phyloP scores from a whole-genome alignment of 78 protist genomes.

The Dictyostelium purpureum region DNA sequence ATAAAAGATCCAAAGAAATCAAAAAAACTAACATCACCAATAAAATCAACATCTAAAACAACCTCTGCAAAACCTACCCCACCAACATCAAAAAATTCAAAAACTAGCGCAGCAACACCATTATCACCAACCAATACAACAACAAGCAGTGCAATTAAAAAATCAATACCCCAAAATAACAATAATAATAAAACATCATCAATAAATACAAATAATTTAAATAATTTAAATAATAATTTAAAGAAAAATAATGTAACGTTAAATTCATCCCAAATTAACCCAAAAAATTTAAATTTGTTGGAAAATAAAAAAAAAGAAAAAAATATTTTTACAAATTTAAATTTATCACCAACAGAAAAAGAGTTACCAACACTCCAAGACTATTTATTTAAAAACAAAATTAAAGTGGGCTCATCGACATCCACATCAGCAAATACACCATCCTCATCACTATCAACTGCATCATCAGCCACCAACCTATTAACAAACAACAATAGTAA shows the following conservation, averaged over 20 bases:
- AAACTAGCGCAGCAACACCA: background rate
- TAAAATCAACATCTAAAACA: background rate
- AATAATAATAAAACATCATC: background rate
- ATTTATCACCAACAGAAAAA: background rate
- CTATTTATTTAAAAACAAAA: background rate
- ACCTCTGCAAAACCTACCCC: background rate
- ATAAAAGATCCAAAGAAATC: background rate
- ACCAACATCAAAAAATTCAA: background rate
- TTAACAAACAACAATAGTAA: background rate
- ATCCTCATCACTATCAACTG: background rate
- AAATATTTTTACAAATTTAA: background rate
- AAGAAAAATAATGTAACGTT: no score
- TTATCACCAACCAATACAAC: background rate
- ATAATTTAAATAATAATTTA: no score
- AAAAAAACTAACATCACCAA: background rate
- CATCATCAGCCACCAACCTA: background rate
- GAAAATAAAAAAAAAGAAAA: background rate
- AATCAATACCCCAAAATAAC: background rate
- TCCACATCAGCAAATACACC: background rate
- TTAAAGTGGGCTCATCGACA: background rate
- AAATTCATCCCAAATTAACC: background rate
- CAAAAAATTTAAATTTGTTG: background rate
- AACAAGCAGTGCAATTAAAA: background rate
- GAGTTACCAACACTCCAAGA: constrained; percentile 16
- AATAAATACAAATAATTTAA: background rate